Evolutionary conservation across 1,284 basidiomycete genomes (phyloP).

Genomic region (Gomphus sp.): DNA sequence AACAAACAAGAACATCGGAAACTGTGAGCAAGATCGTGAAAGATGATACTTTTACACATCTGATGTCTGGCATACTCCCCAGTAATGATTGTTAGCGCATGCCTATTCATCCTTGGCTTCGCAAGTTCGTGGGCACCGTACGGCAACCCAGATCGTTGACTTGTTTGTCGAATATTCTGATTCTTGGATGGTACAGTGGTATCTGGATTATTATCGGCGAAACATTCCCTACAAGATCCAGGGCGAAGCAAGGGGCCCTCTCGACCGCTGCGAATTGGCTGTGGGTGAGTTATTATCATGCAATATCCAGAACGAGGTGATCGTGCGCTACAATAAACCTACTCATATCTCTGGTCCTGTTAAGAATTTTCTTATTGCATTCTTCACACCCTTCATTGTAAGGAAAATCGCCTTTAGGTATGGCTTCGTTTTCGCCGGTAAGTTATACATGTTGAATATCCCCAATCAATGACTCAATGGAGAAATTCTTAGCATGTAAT

Average conservation of each 20-base stretch:
- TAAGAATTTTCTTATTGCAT: slow-evolving; percentile 64
- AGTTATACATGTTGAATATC: slow-evolving; percentile 2
- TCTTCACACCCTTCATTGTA: slow-evolving; percentile 66
- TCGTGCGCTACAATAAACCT: background rate
- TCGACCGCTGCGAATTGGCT: slow-evolving; percentile 63
- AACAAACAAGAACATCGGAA: slow-evolving; percentile 39
- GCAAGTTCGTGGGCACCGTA: slow-evolving; percentile 67
- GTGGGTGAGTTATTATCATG: slow-evolving; percentile 22
- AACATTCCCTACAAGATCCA: slow-evolving; percentile 66
- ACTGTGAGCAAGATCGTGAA: slow-evolving; percentile 27
- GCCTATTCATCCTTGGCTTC: slow-evolving; percentile 72
- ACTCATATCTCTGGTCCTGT: background rate
- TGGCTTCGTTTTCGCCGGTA: slow-evolving; percentile 66
- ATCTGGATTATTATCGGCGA: slow-evolving; percentile 74
- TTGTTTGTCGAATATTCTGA: background rate
- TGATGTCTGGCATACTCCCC: background rate
- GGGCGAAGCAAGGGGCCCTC: slow-evolving; percentile 69
- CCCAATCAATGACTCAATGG: too few relatives aligned
- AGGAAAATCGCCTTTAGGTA: slow-evolving; percentile 51
- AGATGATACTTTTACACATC: background rate
- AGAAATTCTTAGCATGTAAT: slow-evolving; percentile 17
- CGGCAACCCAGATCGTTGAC: slow-evolving; percentile 11
- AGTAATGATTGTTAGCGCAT: slow-evolving; percentile 74
- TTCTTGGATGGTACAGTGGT: slow-evolving; percentile 25
- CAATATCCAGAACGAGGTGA: background rate